These are phyloP conservation scores for Chenopodium formosanum DNA, from an alignment of 148 eudicot genomes.

Conservation along the genomic window DNA sequence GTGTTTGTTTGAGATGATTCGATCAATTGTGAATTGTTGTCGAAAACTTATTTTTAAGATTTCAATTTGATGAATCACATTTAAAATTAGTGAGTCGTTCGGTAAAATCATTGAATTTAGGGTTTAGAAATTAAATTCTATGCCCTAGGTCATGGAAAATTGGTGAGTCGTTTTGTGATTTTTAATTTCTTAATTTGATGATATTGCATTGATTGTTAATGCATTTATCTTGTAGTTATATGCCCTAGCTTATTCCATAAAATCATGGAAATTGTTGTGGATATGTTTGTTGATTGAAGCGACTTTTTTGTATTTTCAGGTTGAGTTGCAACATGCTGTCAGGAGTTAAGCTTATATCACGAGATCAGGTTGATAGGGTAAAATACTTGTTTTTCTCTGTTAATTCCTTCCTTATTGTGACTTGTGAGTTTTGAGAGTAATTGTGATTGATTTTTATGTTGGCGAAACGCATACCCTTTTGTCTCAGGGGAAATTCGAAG, in stretches of 20 bases:
- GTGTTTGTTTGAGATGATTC: no score
- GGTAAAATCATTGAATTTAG: no score
- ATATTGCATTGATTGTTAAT: not conserved
- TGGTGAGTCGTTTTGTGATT: no score
- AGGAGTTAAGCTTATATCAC: slow-evolving; percentile 76
- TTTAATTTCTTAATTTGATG: not conserved
- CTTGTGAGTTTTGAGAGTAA: not conserved
- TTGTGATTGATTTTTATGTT: not conserved
- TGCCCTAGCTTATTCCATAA: not conserved
- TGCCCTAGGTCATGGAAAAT: no score
- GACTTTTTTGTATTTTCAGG: slow-evolving; percentile 4
- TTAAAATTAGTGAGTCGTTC: no score
- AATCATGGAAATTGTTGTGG: not conserved
- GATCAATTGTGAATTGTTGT: no score
- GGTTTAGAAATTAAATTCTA: no score
- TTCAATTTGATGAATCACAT: no score
- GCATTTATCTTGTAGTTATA: not conserved
- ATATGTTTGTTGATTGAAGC: no score
- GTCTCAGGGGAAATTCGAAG: slow-evolving; percentile 42
- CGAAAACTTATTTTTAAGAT: no score
- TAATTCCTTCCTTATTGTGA: not conserved
- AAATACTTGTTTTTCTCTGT: slow-evolving; percentile 1
- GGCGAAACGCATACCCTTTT: not conserved
- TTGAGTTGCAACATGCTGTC: slow-evolving; percentile 50
- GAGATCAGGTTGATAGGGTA: slow-evolving; percentile 69